phyloP scores from a whole-genome alignment of 495 filamentous ascomycete species.

The Parmelia sp. region DNA sequence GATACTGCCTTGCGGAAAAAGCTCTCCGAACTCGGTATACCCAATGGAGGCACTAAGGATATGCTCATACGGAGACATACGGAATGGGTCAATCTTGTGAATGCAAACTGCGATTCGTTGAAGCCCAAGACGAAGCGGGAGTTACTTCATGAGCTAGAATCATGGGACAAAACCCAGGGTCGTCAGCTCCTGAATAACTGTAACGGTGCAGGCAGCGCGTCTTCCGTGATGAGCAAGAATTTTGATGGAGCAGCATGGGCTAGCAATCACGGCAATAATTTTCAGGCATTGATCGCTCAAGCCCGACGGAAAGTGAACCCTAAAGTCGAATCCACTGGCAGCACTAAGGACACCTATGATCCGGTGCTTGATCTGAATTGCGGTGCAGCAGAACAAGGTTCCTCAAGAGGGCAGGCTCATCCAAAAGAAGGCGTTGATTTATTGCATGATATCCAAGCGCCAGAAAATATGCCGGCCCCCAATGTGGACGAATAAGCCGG shows the following conservation, averaged over 20 bases:
- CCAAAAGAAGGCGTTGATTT: not conserved
- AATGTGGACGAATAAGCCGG: not conserved
- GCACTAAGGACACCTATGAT: not conserved
- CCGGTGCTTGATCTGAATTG: not conserved
- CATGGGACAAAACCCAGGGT: constrained; percentile 75
- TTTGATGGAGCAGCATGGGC: constrained; percentile 79
- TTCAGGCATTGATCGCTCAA: constrained; percentile 65
- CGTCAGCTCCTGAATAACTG: constrained; percentile 20
- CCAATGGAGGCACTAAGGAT: constrained; percentile 55
- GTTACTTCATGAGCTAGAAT: constrained; percentile 67
- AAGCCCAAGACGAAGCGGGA: constrained; percentile 62
- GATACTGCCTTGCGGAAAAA: constrained; percentile 73
- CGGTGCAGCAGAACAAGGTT: not conserved
- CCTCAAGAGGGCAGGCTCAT: not conserved
- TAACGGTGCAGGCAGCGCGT: constrained; percentile 27
- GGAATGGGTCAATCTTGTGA: constrained; percentile 94
- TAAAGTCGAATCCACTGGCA: constrained; percentile 12
- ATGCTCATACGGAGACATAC: constrained; percentile 73
- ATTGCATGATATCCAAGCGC: not conserved
- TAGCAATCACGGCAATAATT: constrained; percentile 61
- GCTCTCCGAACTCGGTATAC: constrained; percentile 74
- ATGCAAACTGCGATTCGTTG: constrained; percentile 86
- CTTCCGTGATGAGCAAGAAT: constrained; percentile 64
- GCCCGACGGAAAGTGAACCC: constrained; percentile 46
- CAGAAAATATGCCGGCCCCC: not conserved